These are phyloP conservation scores for Penicillium sp. DNA, from an alignment of 2,329 filamentous ascomycete genomes.

Conservation along the genomic window DNA sequence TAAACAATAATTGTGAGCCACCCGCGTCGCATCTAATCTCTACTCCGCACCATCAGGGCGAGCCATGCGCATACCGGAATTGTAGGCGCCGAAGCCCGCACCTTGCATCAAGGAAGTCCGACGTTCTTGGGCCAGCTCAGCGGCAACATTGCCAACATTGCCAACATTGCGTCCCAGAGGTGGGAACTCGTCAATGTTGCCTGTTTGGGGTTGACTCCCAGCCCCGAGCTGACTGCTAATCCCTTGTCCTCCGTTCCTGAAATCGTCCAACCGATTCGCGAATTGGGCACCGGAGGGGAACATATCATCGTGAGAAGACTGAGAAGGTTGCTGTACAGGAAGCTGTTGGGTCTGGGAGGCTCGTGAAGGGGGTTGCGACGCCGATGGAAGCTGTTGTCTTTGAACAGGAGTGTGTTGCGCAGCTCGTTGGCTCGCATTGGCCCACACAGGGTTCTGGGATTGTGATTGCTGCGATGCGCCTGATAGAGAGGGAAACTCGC, in stretches of 20 bases:
- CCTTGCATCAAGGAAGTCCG: conserved; percentile 54
- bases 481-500: conserved; percentile 64
- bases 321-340: conserved; percentile 46
- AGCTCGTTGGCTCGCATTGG: conserved; percentile 57
- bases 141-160: conserved; percentile 43
- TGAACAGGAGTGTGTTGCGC: conserved; percentile 57
- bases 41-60: conserved; percentile 32
- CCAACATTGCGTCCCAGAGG: conserved; percentile 54
- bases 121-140: conserved; percentile 54
- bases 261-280: conserved; percentile 55
- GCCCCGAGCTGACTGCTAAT: conserved; percentile 55
- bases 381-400: conserved; percentile 51
- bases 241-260: conserved; percentile 58
- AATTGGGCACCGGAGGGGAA: conserved; percentile 54
- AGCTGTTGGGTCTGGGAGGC: conserved; percentile 43
- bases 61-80: conserved; percentile 34
- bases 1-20: conserved; percentile 24
- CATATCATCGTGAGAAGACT: conserved; percentile 50
- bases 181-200: conserved; percentile 62
- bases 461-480: conserved; percentile 58
- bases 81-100: conserved; percentile 47
- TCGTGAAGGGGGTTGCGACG: conserved; percentile 45
- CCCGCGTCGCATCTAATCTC: not conserved
- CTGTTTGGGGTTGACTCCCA: conserved; percentile 54
- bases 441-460: conserved; percentile 56